A percentile compares a stretch with the other conserved stretches of the same genome.
Evolutionary conservation across 208 protist genomes (phyloP).

Genomic region (Leishmania guyanensis): DNA sequence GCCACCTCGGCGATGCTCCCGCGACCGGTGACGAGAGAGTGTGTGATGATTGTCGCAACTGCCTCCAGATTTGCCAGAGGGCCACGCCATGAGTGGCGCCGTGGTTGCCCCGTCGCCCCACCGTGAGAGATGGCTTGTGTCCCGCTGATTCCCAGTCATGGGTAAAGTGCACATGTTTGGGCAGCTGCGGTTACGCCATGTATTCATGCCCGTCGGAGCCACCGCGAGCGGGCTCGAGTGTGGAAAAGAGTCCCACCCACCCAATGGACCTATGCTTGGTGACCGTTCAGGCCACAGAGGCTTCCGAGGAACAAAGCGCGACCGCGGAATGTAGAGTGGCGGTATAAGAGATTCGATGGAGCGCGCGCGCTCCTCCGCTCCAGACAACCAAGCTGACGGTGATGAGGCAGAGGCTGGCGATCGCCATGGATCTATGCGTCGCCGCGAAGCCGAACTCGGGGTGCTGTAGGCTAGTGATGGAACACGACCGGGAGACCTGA

Average conservation of each 20-base stretch:
- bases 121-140: neutral
- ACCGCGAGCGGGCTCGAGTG: neutral
- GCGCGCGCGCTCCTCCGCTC: neutral
- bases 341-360: constrained; percentile 16
- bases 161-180: neutral
- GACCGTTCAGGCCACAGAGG: neutral
- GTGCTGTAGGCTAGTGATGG: constrained; percentile 42
- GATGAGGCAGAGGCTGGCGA: neutral
- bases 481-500: constrained; percentile 28
- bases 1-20: neutral
- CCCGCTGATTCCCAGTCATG: neutral
- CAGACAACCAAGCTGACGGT: neutral
- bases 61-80: neutral
- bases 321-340: constrained; percentile 22
- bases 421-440: constrained; percentile 16
- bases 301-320: constrained; percentile 13
- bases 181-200: neutral
- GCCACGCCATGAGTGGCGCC: constrained; percentile 16
- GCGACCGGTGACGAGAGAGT: neutral
- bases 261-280: neutral
- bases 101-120: neutral
- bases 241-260: neutral
- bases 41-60: neutral
- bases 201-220: neutral
- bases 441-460: constrained; percentile 15